phyloP scores from a whole-genome alignment of 2,329 filamentous ascomycete genomes.

The Xylaria multiplex region DNA sequence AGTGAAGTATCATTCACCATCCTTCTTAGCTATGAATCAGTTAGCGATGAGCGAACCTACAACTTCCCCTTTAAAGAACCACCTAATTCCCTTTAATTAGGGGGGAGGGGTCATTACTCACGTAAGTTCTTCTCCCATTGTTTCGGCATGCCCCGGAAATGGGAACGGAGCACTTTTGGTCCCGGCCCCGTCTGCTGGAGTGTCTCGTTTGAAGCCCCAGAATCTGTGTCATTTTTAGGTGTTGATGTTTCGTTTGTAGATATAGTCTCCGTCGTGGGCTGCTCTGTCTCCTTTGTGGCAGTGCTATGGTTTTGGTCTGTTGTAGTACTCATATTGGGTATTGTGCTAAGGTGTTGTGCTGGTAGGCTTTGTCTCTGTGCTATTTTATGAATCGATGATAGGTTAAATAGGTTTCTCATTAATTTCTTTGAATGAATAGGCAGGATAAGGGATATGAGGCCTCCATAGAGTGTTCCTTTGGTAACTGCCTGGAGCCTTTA shows the following conservation, averaged over 20 bases:
- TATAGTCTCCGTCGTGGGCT: slow-evolving; percentile 12
- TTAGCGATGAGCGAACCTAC: slow-evolving; percentile 23
- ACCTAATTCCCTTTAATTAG: not conserved
- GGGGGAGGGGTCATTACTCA: slow-evolving; percentile 13
- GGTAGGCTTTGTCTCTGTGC: not conserved
- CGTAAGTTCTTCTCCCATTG: slow-evolving; percentile 47
- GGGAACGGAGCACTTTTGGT: slow-evolving; percentile 40
- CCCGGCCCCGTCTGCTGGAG: slow-evolving; percentile 29
- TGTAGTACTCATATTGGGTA: slow-evolving; percentile 25
- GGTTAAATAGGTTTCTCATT: slow-evolving; percentile 12
- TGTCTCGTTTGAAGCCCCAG: slow-evolving; percentile 11
- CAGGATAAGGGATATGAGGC: not conserved
- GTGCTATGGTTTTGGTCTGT: slow-evolving; percentile 21
- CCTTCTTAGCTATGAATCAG: slow-evolving; percentile 39
- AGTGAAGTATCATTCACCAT: slow-evolving; percentile 22
- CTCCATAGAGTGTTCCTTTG: not conserved
- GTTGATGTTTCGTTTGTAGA: slow-evolving; percentile 14
- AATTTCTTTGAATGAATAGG: not conserved
- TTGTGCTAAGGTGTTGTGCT: not conserved
- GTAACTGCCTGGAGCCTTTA: slow-evolving; percentile 13
- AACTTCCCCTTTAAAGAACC: not conserved
- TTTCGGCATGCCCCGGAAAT: slow-evolving; percentile 45
- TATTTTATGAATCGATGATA: not conserved
- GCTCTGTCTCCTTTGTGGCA: slow-evolving; percentile 23
- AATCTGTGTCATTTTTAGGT: slow-evolving; percentile 16